Percentiles rank a stretch among this genome's conserved stretches.
phyloP scores from a whole-genome alignment of 108 stramenopile genomes.

The Stephanodiscus triporus region DNA sequence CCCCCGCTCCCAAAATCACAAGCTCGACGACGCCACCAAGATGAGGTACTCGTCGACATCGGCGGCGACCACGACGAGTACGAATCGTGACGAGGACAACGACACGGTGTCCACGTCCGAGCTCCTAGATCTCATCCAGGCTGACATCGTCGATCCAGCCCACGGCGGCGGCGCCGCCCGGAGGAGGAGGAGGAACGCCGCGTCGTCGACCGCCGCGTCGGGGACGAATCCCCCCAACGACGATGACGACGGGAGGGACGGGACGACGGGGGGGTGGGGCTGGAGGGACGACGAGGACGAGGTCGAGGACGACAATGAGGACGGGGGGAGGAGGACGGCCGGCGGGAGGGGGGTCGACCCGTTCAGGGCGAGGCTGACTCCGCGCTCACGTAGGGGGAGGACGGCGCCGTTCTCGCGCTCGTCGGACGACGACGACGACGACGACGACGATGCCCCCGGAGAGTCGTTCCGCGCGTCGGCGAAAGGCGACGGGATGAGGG shows the following conservation, averaged over 20 bases:
- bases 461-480: too few species aligned
- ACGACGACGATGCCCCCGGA: not conserved
- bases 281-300: not conserved
- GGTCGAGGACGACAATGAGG: not conserved
- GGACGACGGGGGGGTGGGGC: too few species aligned
- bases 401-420: too few species aligned
- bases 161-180: not conserved
- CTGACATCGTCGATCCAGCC: constrained; percentile 10
- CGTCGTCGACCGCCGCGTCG: not conserved
- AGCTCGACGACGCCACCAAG: too few species aligned
- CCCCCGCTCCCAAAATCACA: too few species aligned
- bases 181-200: not conserved
- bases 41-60: too few species aligned
- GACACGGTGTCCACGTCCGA: constrained; percentile 32
- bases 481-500: not conserved
- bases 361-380: constrained; percentile 3
- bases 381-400: not conserved
- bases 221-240: not conserved
- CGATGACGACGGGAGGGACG: constrained; percentile 9
- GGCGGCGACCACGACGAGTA: not conserved
- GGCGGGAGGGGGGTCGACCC: too few species aligned
- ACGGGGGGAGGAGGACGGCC: not conserved
- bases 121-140: constrained; percentile 41
- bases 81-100: constrained; percentile 25
- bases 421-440: not conserved